A percentile compares a stretch with the other conserved stretches of the same genome.
Conservation (phyloP, 2,329 filamentous ascomycete species). For the Cercospora brassicicola region DNA sequence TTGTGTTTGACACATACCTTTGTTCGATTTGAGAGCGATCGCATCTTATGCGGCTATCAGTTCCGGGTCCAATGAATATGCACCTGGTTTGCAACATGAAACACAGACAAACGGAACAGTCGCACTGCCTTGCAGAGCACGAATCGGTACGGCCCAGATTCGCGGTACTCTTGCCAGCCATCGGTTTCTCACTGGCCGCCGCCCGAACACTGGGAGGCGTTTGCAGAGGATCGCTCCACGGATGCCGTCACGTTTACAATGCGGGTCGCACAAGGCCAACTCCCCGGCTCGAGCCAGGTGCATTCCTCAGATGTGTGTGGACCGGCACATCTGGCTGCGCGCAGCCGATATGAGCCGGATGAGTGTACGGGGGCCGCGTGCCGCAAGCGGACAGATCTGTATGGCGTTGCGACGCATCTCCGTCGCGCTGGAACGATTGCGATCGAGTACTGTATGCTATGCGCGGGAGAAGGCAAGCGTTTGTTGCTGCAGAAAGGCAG, state of each 20-base stretch:
- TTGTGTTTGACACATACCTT: not conserved
- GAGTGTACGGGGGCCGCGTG: slow-evolving; percentile 4
- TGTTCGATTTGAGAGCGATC: not conserved
- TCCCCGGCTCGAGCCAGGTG: slow-evolving; percentile 17
- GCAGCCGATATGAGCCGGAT: not conserved
- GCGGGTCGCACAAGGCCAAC: slow-evolving; percentile 9
- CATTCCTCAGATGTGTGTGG: slow-evolving; percentile 1
- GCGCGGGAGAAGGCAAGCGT: not conserved
- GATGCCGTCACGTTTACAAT: slow-evolving; percentile 7
- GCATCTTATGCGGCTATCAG: not conserved
- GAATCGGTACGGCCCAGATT: not conserved
- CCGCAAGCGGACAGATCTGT: not conserved
- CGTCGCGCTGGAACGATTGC: not conserved
- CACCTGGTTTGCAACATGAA: not conserved
- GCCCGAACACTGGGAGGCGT: not conserved
- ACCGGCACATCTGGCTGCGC: slow-evolving; percentile 2
- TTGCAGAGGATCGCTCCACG: slow-evolving; percentile 4
- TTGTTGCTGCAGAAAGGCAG: not conserved
- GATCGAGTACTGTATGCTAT: not conserved
- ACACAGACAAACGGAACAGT: slow-evolving; percentile 4
- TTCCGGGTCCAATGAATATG: not conserved
- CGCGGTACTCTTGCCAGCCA: slow-evolving; percentile 7
- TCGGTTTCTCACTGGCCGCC: slow-evolving; percentile 9
- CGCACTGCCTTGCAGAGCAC: slow-evolving; percentile 10
- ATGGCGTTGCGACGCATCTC: not conserved